Evolutionary conservation across 345 rosid species (phyloP), one percentile per base, ranked within the genome.

Genomic region (Citrus sp.): DNA sequence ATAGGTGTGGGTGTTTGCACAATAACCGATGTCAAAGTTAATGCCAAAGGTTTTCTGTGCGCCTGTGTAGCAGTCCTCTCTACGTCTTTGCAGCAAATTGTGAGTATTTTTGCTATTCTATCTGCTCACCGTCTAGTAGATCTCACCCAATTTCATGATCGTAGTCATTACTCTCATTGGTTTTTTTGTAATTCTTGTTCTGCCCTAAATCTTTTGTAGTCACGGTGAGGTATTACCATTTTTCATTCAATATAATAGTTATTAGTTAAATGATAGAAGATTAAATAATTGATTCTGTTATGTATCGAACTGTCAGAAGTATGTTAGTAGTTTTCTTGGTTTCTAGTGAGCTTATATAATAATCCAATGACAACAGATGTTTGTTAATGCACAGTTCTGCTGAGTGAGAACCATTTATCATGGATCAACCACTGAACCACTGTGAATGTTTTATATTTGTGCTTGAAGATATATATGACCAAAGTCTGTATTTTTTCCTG

Each of bases 21-120:
- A 0, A 94, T 92, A 28, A 93, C 99, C 10, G 99, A 95, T 88
- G 96, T 95, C 59, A 95, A 93, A 78, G 95, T 93, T 82, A 95
- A 95, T 68, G 92, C 93, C 74, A 92, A 95, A 85, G 99, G 99
- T 73, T 93, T 93, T 80, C 78, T 90, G 9, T 93, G 99, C 70
- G 99, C 99, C 65, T 89, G 89, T 80, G 40, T 90, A n/a, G 99
- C 97, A 1, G 94, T 95, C 30, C 75, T 95, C 46, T 88, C 90
- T 70, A 95, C 99, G 22, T 95, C 98, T 61, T 88, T 95, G 62
- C 99, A 93, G 82, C 99, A 95, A 82, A 95, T 95, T 87, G 99
- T 93, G 80, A 92, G 98, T 87, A 25, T 63, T 38, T 73, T 7
- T 75, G 12, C 22, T 66, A 34, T 3, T 67, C 9, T 34, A 24